Evolutionary conservation across 192 early-diverging fungal genomes (phyloP), one percentile per base, ranked within the genome.

Genomic region (Backusella mclennaniae): DNA sequence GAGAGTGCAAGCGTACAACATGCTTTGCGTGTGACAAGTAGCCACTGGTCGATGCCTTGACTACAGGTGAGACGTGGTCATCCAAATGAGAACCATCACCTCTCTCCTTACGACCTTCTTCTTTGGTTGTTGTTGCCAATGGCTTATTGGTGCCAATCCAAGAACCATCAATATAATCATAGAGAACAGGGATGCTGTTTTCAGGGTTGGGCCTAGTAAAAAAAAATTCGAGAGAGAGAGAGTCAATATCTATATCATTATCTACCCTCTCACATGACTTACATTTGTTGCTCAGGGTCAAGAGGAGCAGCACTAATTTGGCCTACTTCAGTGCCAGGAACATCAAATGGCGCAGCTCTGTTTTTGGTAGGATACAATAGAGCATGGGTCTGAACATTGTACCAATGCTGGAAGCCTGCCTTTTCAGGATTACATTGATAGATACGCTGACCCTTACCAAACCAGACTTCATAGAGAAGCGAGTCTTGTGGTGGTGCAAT

Each of bases 381-480:
- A 35, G 77, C 77, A 59, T 78, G 72, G 7, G 77, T 78, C 21
- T 78, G 77, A 29, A 78, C 77, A 69, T 74, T 78, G 33, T 78
- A 78, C 77, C 77, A 78, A 33, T 53, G 67, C n/a, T 74, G 72
- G 15, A 69, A 74, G 7, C 72, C 72, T 7, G n/a, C 66, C 72
- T 67, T 67, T 74, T 78, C 77, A 68, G 72, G 77, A 33, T 73
- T 78, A 21, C 77, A 78, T 49, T 73, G 72, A 69, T 74, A 78
- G 17, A 78, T 68, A 19, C 77, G 56, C 35, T 67, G 67, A 17
- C 77, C 77, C 29, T 69, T 78, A 38, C 66, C 77, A 6, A 35
- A 78, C 26, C 35, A 78, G 17, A 78, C 77, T 11, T 78, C 72
- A 31, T 78, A 78, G 17, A 78, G 52, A 35, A 31, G 5, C 6